Percentiles rank a stretch among this genome's conserved stretches.
Evolutionary conservation across 192 early-diverging fungal genomes (phyloP).

Genomic region (Entomortierella parvispora): DNA sequence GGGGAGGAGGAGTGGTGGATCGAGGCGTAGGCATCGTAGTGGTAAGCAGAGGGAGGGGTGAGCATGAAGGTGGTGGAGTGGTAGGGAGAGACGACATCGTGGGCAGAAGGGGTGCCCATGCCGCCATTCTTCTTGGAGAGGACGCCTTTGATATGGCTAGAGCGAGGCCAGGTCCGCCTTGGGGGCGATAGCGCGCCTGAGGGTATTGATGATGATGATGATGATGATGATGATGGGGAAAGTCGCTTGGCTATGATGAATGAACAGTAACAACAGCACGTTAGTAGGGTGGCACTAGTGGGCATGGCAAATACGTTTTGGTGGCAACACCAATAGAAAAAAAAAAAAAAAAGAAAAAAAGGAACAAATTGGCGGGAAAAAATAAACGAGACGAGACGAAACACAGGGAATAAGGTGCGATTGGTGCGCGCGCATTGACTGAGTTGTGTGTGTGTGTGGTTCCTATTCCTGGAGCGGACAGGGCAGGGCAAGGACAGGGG

Average conservation of each 20-base stretch:
- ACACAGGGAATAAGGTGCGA: not conserved
- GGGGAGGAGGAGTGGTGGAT: not conserved
- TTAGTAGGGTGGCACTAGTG: not conserved
- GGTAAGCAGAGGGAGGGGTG: conserved; percentile 40
- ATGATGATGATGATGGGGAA: too few species aligned
- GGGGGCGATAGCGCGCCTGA: not conserved
- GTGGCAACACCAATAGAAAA: not conserved
- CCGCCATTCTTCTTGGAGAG: conserved; percentile 20
- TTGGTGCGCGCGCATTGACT: too few species aligned
- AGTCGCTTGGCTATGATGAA: too few species aligned
- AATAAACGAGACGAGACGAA: not conserved
- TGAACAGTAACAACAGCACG: too few species aligned
- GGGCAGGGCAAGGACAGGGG: not conserved
- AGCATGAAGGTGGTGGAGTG: conserved; percentile 49
- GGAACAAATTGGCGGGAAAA: too few species aligned
- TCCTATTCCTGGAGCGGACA: too few species aligned
- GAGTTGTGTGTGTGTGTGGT: too few species aligned
- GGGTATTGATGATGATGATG: too few species aligned
- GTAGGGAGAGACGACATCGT: conserved; percentile 46
- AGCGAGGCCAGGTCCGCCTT: conserved; percentile 37
- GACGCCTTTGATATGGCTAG: conserved; percentile 39
- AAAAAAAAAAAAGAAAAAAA: not conserved
- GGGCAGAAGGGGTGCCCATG: conserved; percentile 17
- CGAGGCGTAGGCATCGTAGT: conserved; percentile 8
- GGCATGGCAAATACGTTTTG: not conserved